These are phyloP conservation scores for Mucor sp. DNA, from an alignment of 371 early-diverging fungal species.

Conservation along the genomic window DNA sequence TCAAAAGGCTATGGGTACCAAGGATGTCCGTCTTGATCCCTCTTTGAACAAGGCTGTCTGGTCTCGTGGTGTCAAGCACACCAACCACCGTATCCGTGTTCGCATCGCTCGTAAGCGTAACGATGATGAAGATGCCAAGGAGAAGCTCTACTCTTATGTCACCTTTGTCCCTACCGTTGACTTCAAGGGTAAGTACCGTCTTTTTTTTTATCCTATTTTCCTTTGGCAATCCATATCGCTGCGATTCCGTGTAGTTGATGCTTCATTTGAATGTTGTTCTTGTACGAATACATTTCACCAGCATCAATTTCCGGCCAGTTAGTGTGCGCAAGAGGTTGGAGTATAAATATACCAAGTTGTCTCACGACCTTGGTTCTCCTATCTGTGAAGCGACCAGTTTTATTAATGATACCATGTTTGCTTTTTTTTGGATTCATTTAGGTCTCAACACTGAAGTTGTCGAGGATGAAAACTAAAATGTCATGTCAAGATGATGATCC, in stretches of 20 bases:
- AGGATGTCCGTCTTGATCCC: constrained; percentile 81
- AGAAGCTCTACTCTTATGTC: constrained; percentile 93
- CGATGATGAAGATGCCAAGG: constrained; percentile 92
- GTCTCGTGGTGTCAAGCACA: constrained; percentile 88
- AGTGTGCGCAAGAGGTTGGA: constrained; percentile 34
- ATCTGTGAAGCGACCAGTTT: constrained; percentile 28
- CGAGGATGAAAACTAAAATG: constrained; percentile 11
- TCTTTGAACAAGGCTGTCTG: constrained; percentile 84
- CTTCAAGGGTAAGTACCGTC: constrained; percentile 73
- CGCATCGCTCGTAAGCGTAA: constrained; percentile 91
- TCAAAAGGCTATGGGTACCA: constrained; percentile 86
- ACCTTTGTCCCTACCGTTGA: constrained; percentile 80
- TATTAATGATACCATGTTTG: neutral
- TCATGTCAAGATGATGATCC: neutral
- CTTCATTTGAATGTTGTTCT: neutral
- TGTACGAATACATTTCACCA: neutral
- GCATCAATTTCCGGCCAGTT: constrained; percentile 22
- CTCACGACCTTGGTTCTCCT: constrained; percentile 19
- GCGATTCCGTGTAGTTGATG: constrained; percentile 13
- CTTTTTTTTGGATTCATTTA: neutral
- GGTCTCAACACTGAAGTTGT: constrained; percentile 19
- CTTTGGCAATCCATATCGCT: constrained; percentile 11
- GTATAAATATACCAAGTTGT: constrained; percentile 21
- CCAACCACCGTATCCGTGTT: constrained; percentile 92
- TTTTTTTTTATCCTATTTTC: neutral